Conservation (phyloP, 139 green algal species). For the Yamagishiella unicocca region DNA sequence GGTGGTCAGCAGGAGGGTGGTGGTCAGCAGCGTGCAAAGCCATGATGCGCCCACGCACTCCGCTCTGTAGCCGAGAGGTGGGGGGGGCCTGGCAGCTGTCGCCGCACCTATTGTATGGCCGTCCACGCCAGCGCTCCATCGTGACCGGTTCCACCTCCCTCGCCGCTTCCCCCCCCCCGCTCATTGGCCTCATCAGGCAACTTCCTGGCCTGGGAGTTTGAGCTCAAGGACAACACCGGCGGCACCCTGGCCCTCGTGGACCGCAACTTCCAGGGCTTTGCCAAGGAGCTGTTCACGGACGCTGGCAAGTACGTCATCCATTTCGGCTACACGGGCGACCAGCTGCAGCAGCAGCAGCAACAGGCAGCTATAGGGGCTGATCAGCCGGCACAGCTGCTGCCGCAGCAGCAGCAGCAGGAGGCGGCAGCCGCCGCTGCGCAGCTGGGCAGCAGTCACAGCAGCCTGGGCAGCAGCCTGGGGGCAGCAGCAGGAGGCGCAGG, state of each 20-base stretch:
- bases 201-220: constrained; percentile 93
- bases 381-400: neutral
- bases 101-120: no score
- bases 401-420: constrained; percentile 12
- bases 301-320: constrained; percentile 91
- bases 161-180: no score
- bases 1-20: no score
- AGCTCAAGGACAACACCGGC: constrained; percentile 79
- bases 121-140: neutral
- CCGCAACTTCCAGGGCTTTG: constrained; percentile 88
- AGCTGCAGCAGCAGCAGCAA: constrained; percentile 32
- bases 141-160: neutral
- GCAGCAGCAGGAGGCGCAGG: neutral
- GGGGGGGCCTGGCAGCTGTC: neutral
- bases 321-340: constrained; percentile 74
- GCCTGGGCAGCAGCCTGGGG: neutral
- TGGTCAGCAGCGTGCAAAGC: no score
- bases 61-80: no score
- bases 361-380: neutral
- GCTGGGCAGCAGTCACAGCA: constrained; percentile 3
- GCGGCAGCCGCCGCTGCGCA: neutral
- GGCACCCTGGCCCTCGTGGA: constrained; percentile 89
- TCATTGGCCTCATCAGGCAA: constrained; percentile 37
- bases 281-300: constrained; percentile 84
- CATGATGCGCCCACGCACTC: no score